These are phyloP conservation scores for Ophiosphaerella narmari DNA, from an alignment of 2,329 filamentous ascomycete genomes.

Conservation along the genomic window DNA sequence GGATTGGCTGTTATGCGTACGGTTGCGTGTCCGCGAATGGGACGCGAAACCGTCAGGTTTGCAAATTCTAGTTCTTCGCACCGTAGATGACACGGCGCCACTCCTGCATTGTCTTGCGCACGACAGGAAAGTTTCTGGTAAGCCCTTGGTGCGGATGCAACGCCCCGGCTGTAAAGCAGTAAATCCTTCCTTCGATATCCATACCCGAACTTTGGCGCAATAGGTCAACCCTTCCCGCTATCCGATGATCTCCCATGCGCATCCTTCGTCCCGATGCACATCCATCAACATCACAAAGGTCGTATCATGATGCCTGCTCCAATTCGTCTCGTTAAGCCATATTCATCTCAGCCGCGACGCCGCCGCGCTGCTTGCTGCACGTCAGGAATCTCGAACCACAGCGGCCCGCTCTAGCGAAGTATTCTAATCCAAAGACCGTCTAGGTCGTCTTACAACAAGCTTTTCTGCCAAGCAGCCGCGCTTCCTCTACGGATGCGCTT, in stretches of 20 bases:
- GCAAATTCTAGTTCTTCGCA: conserved; percentile 5
- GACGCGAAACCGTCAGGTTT: not conserved
- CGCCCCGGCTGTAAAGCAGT: conserved; percentile 1
- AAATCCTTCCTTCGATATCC: not conserved
- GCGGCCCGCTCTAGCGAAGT: not conserved
- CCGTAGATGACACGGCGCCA: conserved; percentile 8
- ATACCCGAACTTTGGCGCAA: not conserved
- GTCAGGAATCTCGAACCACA: conserved; percentile 17
- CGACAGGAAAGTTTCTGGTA: conserved; percentile 5
- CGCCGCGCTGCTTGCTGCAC: conserved; percentile 6
- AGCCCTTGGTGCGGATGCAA: not conserved
- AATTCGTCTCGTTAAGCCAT: conserved; percentile 8
- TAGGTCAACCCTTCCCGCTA: conserved; percentile 4
- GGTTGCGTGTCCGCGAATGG: not conserved
- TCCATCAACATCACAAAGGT: not conserved
- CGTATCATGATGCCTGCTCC: conserved; percentile 1
- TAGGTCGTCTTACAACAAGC: conserved; percentile 9
- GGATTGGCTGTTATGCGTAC: conserved; percentile 1
- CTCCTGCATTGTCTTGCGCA: conserved; percentile 19
- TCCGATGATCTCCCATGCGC: conserved; percentile 3
- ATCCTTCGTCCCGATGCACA: conserved; percentile 12
- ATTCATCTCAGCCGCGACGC: conserved; percentile 7
- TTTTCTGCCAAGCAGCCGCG: conserved; percentile 14
- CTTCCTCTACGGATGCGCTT: conserved; percentile 7
- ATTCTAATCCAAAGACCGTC: conserved; percentile 8